phyloP scores from a whole-genome alignment of 2,329 filamentous ascomycete genomes.

The Epichloe uncinata region DNA sequence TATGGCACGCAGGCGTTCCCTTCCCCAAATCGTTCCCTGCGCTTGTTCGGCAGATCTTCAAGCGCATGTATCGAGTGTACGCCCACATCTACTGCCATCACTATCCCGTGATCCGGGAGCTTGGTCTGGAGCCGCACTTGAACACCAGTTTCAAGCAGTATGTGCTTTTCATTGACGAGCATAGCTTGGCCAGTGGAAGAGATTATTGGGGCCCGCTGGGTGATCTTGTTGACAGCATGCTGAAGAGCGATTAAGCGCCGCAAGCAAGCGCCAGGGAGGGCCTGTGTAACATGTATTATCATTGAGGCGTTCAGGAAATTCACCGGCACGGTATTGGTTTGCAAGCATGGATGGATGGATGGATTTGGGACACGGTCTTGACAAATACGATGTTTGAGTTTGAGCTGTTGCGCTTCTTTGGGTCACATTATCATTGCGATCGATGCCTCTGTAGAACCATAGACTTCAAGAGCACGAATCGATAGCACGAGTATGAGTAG shows the following conservation, averaged over 20 bases:
- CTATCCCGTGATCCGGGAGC: slow-evolving; percentile 89
- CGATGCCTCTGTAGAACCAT: neutral
- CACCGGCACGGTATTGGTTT: neutral
- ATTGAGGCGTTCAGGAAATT: slow-evolving; percentile 12
- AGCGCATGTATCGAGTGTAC: slow-evolving; percentile 96
- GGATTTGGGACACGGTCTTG: neutral
- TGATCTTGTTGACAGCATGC: slow-evolving; percentile 94
- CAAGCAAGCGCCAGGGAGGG: neutral
- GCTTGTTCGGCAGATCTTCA: slow-evolving; percentile 91
- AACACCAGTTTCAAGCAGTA: slow-evolving; percentile 99
- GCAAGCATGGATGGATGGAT: neutral
- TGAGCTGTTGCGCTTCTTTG: neutral
- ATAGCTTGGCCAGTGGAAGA: slow-evolving; percentile 79
- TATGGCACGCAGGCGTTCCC: slow-evolving; percentile 51
- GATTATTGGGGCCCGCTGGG: slow-evolving; percentile 96
- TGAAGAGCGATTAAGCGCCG: slow-evolving; percentile 63
- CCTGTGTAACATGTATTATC: slow-evolving; percentile 6
- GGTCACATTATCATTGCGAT: neutral
- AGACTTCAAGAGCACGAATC: neutral
- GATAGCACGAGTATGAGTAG: neutral
- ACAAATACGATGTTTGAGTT: neutral
- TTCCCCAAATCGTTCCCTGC: slow-evolving; percentile 88
- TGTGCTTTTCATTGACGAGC: slow-evolving; percentile 96
- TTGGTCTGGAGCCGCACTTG: slow-evolving; percentile 90
- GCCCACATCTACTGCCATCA: slow-evolving; percentile 99